A percentile compares a stretch with the other conserved stretches of the same genome.
phyloP scores from a whole-genome alignment of 2,329 filamentous ascomycete genomes.

The Phialocephala sp. region DNA sequence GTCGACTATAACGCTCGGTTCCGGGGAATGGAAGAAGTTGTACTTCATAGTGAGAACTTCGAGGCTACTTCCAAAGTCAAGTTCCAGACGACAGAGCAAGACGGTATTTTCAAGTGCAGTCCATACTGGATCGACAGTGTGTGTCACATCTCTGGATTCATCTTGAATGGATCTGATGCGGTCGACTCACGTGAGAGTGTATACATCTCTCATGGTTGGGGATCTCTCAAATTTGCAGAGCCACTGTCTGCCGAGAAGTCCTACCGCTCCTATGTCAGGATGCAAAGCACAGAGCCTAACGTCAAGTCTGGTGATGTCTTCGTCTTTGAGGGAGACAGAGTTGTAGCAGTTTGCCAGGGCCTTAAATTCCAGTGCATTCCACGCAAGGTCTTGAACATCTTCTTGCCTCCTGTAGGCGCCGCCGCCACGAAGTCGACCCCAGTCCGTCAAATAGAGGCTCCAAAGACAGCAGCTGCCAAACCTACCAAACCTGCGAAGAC shows the following conservation, averaged over 20 bases:
- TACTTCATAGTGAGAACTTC: conserved; percentile 48
- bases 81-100: conserved; percentile 52
- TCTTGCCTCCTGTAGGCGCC: conserved; percentile 65
- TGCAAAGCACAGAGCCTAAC: conserved; percentile 57
- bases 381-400: conserved; percentile 55
- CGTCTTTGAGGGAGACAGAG: conserved; percentile 51
- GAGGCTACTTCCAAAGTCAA: conserved; percentile 48
- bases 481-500: conserved; percentile 41
- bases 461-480: conserved; percentile 3
- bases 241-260: conserved; percentile 51
- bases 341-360: conserved; percentile 37
- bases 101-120: conserved; percentile 57
- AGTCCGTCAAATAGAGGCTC: conserved; percentile 41
- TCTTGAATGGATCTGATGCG: conserved; percentile 63
- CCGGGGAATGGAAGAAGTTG: conserved; percentile 63
- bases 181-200: conserved; percentile 60
- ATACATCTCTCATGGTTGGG: conserved; percentile 66
- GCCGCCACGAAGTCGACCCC: conserved; percentile 45
- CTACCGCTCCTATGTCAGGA: conserved; percentile 62
- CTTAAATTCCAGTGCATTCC: conserved; percentile 46
- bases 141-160: conserved; percentile 65
- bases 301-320: conserved; percentile 60
- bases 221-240: conserved; percentile 56
- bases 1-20: conserved; percentile 62
- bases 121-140: conserved; percentile 65